phyloP scores from a whole-genome alignment of 2,329 filamentous ascomycete species.

The Exophiala alcalophila region DNA sequence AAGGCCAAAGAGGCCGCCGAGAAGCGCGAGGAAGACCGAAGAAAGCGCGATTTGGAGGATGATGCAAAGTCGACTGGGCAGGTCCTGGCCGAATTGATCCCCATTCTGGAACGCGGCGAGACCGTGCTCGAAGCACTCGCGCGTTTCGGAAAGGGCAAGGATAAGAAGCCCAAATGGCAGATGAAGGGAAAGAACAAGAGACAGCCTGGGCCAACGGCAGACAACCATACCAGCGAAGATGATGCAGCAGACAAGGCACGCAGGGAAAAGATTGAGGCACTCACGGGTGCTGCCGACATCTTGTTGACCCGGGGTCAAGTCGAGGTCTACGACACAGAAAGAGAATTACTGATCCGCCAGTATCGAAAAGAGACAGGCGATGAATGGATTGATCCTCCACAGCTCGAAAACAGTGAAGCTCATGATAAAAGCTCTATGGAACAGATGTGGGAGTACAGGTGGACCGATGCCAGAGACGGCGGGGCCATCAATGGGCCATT shows the following conservation, averaged over 20 bases:
- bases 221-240: slow-evolving; percentile 41
- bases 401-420: slow-evolving; percentile 34
- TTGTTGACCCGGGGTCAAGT: slow-evolving; percentile 76
- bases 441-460: slow-evolving; percentile 83
- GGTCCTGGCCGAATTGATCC: slow-evolving; percentile 69
- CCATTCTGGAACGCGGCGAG: slow-evolving; percentile 72
- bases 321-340: slow-evolving; percentile 88
- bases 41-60: slow-evolving; percentile 67
- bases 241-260: slow-evolving; percentile 68
- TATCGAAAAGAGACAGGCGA: slow-evolving; percentile 84
- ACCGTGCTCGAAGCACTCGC: slow-evolving; percentile 85
- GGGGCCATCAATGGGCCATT: slow-evolving; percentile 81
- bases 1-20: slow-evolving; percentile 83
- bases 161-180: slow-evolving; percentile 39
- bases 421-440: slow-evolving; percentile 23
- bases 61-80: slow-evolving; percentile 73
- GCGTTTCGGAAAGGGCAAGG: slow-evolving; percentile 67
- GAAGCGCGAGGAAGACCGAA: slow-evolving; percentile 73
- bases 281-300: slow-evolving; percentile 87
- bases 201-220: slow-evolving; percentile 21
- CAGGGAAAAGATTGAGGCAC: slow-evolving; percentile 70
- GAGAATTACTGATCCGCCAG: slow-evolving; percentile 77
- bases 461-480: slow-evolving; percentile 82
- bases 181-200: slow-evolving; percentile 48
- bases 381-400: slow-evolving; percentile 60